A percentile compares a stretch with the other conserved stretches of the same genome.
Conservation (phyloP, 805 yeast genomes). For the Metschnikowia rubicola region DNA sequence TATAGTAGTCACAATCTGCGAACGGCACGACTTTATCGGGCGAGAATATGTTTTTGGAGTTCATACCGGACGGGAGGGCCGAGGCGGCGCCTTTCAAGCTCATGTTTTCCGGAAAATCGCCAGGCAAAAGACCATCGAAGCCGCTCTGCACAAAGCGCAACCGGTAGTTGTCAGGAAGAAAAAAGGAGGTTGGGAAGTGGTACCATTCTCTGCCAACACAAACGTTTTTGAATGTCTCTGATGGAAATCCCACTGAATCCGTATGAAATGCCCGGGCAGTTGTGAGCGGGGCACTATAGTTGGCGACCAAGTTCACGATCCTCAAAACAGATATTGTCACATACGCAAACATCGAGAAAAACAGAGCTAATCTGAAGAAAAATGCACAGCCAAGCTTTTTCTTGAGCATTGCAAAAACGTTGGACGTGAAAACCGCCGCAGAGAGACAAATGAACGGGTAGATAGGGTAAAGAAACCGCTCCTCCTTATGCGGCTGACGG, state of each 20-base stretch:
- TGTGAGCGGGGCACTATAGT: slow-evolving; percentile 70
- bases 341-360: slow-evolving; percentile 31
- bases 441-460: slow-evolving; percentile 66
- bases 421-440: slow-evolving; percentile 50
- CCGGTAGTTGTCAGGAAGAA: slow-evolving; percentile 62
- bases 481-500: slow-evolving; percentile 88
- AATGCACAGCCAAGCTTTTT: slow-evolving; percentile 2
- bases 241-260: slow-evolving; percentile 6
- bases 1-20: slow-evolving; percentile 59
- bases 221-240: slow-evolving; percentile 42
- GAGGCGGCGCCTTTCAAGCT: slow-evolving; percentile 35
- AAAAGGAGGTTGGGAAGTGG: slow-evolving; percentile 84
- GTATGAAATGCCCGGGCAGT: slow-evolving; percentile 47
- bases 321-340: slow-evolving; percentile 40
- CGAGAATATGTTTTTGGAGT: slow-evolving; percentile 68
- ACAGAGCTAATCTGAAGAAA: slow-evolving; percentile 11
- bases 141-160: slow-evolving; percentile 70
- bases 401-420: slow-evolving; percentile 9
- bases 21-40: slow-evolving; percentile 49
- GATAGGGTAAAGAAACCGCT: slow-evolving; percentile 82
- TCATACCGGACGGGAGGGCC: slow-evolving; percentile 60
- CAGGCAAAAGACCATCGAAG: slow-evolving; percentile 85
- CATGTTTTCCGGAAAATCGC: slow-evolving; percentile 61
- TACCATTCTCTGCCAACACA: slow-evolving; percentile 97
- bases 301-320: slow-evolving; percentile 55